Evolutionary conservation across 2,329 filamentous ascomycete genomes (phyloP).

Genomic region (Xylaria digitata): DNA sequence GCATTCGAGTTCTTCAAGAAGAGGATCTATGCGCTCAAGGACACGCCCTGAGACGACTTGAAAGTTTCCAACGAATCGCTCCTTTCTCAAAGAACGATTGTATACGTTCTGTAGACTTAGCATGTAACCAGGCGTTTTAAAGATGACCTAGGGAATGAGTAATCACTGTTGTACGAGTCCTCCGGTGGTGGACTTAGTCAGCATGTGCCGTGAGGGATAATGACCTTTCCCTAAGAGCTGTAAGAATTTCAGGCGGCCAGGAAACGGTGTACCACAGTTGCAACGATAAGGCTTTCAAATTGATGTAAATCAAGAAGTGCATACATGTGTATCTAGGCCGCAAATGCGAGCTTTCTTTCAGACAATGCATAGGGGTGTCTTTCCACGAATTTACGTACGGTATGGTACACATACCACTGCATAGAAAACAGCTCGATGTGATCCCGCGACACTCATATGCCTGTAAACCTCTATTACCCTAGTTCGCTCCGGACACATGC

Average conservation of each 20-base stretch:
- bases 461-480: constrained; percentile 42
- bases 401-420: constrained; percentile 25
- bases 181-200: constrained; percentile 28
- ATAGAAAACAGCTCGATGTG: constrained; percentile 29
- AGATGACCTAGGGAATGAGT: constrained; percentile 20
- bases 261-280: constrained; percentile 22
- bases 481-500: constrained; percentile 40
- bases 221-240: constrained; percentile 25
- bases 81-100: constrained; percentile 30
- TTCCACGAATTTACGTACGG: constrained; percentile 21
- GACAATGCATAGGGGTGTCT: constrained; percentile 23
- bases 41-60: constrained; percentile 46
- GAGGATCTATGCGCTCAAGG: constrained; percentile 67
- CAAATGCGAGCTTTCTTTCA: constrained; percentile 34
- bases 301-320: constrained; percentile 45
- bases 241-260: constrained; percentile 21
- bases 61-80: constrained; percentile 18
- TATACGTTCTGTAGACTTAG: constrained; percentile 39
- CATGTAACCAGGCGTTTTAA: constrained; percentile 43
- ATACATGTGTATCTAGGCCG: constrained; percentile 42
- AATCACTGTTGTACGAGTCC: constrained; percentile 24
- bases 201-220: constrained; percentile 22
- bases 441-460: constrained; percentile 23
- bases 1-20: constrained; percentile 87
- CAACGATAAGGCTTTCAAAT: constrained; percentile 28